These are phyloP conservation scores for Alternaria triticina DNA, from an alignment of 2,329 filamentous ascomycete genomes.

Conservation along the genomic window DNA sequence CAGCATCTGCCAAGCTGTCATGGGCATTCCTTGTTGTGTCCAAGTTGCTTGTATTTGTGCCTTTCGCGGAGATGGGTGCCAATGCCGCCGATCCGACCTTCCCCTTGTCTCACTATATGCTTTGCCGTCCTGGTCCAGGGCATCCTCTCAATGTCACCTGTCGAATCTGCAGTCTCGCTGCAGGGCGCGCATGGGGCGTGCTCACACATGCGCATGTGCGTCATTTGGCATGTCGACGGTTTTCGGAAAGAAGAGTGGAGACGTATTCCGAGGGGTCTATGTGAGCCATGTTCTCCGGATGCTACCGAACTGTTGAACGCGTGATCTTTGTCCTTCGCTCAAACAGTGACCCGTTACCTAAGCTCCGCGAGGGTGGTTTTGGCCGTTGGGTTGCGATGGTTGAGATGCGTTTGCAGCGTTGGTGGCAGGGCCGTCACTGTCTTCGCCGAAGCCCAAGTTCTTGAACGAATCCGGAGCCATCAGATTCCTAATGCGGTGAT, in stretches of 20 bases:
- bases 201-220: constrained; percentile 1
- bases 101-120: constrained; percentile 7
- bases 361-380: constrained; percentile 31
- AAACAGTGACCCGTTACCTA: constrained; percentile 23
- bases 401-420: constrained; percentile 36
- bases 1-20: constrained; percentile 28
- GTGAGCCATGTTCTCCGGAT: constrained; percentile 36
- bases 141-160: constrained; percentile 31
- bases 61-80: neutral
- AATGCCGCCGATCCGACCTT: constrained; percentile 9
- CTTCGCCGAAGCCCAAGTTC: constrained; percentile 80
- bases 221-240: constrained; percentile 13
- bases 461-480: constrained; percentile 97
- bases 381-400: constrained; percentile 28
- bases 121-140: constrained; percentile 6
- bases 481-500: constrained; percentile 65
- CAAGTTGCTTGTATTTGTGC: neutral
- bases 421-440: constrained; percentile 40
- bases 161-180: constrained; percentile 26
- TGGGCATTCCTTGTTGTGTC: constrained; percentile 22
- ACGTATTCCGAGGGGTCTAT: constrained; percentile 8
- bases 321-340: constrained; percentile 28
- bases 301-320: constrained; percentile 33
- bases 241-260: constrained; percentile 7
- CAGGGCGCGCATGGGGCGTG: neutral